A percentile compares a stretch with the other conserved stretches of the same genome.
Conservation (phyloP, 2,329 filamentous ascomycete species). For the Aspergillus amoenus region DNA sequence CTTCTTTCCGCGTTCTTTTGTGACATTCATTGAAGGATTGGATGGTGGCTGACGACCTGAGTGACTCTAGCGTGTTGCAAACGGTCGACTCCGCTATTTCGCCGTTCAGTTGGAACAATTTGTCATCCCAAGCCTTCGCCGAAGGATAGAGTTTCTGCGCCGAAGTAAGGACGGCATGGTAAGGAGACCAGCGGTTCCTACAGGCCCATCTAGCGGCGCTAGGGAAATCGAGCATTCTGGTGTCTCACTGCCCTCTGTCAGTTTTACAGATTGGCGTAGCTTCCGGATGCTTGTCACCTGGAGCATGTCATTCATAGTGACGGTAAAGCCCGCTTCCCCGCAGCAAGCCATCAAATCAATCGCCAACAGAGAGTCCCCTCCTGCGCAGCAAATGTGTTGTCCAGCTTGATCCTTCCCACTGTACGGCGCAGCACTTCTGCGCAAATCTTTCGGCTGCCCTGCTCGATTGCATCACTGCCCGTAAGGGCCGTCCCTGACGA, state of each 20-base stretch:
- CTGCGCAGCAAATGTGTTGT: constrained; percentile 7
- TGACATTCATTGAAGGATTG: not conserved
- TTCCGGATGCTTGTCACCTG: constrained; percentile 3
- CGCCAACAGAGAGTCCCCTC: constrained; percentile 11
- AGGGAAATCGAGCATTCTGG: not conserved
- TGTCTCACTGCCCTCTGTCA: not conserved
- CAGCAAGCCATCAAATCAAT: constrained; percentile 10
- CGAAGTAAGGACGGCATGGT: not conserved
- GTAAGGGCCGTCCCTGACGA: not conserved
- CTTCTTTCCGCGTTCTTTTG: not conserved
- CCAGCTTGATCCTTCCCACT: constrained; percentile 10
- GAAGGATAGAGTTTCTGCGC: constrained; percentile 1
- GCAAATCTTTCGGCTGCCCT: constrained; percentile 7
- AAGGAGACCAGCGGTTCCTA: not conserved
- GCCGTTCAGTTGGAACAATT: not conserved
- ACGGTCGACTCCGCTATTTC: constrained; percentile 1
- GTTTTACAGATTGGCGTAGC: constrained; percentile 3
- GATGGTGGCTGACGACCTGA: not conserved
- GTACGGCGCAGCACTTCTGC: constrained; percentile 9
- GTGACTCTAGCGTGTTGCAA: not conserved
- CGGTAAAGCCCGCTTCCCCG: constrained; percentile 10
- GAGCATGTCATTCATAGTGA: constrained; percentile 10
- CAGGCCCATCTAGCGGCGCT: not conserved
- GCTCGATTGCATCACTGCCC: constrained; percentile 5
- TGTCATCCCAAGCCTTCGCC: not conserved